Percentiles rank a stretch among this genome's conserved stretches.
Evolutionary conservation across 2,329 filamentous ascomycete species (phyloP).

Genomic region (Pyrenochaeta sp.): DNA sequence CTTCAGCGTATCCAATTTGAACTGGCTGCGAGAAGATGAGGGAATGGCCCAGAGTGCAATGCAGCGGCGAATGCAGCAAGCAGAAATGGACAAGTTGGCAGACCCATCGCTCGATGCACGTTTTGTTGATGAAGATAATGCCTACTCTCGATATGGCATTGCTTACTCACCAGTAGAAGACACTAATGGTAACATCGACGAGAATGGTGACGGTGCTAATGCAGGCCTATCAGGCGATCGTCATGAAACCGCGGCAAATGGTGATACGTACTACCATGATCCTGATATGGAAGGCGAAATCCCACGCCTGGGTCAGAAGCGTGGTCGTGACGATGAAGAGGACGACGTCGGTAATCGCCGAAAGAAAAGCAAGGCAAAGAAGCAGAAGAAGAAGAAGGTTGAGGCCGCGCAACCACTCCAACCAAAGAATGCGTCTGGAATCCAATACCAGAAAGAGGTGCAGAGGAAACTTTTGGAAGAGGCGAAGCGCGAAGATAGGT

Average conservation of each 20-base stretch:
- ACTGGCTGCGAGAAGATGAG: constrained; percentile 73
- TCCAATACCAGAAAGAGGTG: constrained; percentile 58
- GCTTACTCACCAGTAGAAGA: constrained; percentile 52
- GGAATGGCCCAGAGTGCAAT: constrained; percentile 55
- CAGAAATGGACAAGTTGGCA: constrained; percentile 59
- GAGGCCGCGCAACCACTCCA: constrained; percentile 45
- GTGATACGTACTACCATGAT: constrained; percentile 34
- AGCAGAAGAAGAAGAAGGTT: constrained; percentile 47
- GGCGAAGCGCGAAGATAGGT: constrained; percentile 55
- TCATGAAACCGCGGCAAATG: constrained; percentile 25
- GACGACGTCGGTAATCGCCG: constrained; percentile 32
- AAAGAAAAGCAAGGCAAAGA: constrained; percentile 31
- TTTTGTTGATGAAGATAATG: constrained; percentile 53
- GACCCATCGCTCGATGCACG: constrained; percentile 57
- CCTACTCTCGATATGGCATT: constrained; percentile 50
- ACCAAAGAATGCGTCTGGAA: constrained; percentile 54
- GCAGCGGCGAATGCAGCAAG: constrained; percentile 61
- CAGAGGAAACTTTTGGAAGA: constrained; percentile 54
- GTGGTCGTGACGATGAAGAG: constrained; percentile 37
- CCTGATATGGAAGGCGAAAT: constrained; percentile 36
- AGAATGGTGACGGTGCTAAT: constrained; percentile 23
- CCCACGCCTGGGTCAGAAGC: constrained; percentile 43
- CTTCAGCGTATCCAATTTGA: constrained; percentile 86
- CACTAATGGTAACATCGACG: constrained; percentile 35
- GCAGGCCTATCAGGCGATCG: constrained; percentile 16